A percentile compares a stretch with the other conserved stretches of the same genome.
Conservation (phyloP, 2,329 filamentous ascomycete species). For the Fusarium burgessii region DNA sequence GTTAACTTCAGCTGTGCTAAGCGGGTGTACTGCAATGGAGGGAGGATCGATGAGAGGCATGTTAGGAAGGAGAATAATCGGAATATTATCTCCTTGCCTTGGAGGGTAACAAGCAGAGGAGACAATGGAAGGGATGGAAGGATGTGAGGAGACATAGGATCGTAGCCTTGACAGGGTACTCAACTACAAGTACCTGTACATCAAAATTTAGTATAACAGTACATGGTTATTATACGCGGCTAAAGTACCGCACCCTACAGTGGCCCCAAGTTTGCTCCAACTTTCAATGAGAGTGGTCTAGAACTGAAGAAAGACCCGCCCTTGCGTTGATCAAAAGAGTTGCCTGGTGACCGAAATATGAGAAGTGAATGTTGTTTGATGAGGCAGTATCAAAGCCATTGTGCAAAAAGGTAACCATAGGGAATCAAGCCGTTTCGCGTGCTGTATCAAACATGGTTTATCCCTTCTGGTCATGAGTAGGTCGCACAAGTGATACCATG, state of each 20-base stretch:
- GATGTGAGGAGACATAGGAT: constrained; percentile 26
- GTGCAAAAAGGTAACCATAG: constrained; percentile 9
- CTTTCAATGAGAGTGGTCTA: constrained; percentile 41
- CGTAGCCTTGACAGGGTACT: constrained; percentile 44
- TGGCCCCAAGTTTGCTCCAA: constrained; percentile 27
- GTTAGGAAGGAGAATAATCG: constrained; percentile 21
- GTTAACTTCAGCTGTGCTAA: constrained; percentile 8
- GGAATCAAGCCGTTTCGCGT: constrained; percentile 21
- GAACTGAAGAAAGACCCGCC: constrained; percentile 36
- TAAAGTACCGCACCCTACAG: constrained; percentile 50
- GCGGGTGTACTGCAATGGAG: neutral
- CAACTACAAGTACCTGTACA: constrained; percentile 48
- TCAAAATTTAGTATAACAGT: constrained; percentile 52
- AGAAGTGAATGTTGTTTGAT: neutral
- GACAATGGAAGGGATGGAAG: constrained; percentile 16
- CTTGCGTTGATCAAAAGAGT: constrained; percentile 26
- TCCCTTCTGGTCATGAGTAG: constrained; percentile 14
- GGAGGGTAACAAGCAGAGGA: constrained; percentile 14
- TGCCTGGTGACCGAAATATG: constrained; percentile 3
- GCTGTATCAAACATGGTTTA: constrained; percentile 22
- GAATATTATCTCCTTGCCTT: constrained; percentile 18
- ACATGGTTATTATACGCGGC: constrained; percentile 51
- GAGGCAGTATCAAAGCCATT: neutral
- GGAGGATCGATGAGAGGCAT: constrained; percentile 4
- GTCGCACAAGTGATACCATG: constrained; percentile 43